phyloP scores from a whole-genome alignment of 2,329 filamentous ascomycete genomes.

The Didymellaceae sp. region DNA sequence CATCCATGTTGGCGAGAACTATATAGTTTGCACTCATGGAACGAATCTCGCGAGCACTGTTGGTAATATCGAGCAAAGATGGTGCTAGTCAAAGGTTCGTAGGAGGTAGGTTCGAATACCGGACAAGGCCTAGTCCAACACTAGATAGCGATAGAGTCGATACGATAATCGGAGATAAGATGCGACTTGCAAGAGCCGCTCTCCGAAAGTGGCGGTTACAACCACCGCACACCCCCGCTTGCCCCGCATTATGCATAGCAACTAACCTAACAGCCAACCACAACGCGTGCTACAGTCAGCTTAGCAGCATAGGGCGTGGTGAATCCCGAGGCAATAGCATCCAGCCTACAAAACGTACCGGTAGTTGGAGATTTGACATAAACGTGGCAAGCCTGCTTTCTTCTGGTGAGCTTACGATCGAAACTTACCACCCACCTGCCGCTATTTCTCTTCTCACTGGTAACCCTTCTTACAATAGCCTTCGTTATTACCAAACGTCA shows the following conservation, averaged over 20 bases:
- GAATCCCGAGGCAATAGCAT: slow-evolving; percentile 10
- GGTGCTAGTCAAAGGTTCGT: no score
- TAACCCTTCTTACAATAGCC: no score
- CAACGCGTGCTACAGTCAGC: slow-evolving; percentile 6
- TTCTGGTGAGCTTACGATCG: no score
- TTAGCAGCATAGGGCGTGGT: slow-evolving; percentile 6
- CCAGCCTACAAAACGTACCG: not conserved
- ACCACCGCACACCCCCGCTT: slow-evolving; percentile 13
- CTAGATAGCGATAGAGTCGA: not conserved
- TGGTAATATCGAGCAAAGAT: no score
- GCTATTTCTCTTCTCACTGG: not conserved
- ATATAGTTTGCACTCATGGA: no score
- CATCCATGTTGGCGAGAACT: no score
- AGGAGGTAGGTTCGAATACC: no score
- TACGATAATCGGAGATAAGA: not conserved
- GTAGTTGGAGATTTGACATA: no score
- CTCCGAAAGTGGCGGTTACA: slow-evolving; percentile 8
- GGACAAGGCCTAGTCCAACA: no score
- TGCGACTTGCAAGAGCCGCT: not conserved
- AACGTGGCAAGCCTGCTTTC: no score
- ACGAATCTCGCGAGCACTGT: no score
- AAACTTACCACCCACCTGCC: not conserved
- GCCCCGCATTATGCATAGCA: slow-evolving; percentile 9
- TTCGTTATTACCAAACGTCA: no score
- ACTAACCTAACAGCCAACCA: slow-evolving; percentile 9